Base-by-base conservation (phyloP, 129 eudicot species). In the Lactuca saligna region DNA sequence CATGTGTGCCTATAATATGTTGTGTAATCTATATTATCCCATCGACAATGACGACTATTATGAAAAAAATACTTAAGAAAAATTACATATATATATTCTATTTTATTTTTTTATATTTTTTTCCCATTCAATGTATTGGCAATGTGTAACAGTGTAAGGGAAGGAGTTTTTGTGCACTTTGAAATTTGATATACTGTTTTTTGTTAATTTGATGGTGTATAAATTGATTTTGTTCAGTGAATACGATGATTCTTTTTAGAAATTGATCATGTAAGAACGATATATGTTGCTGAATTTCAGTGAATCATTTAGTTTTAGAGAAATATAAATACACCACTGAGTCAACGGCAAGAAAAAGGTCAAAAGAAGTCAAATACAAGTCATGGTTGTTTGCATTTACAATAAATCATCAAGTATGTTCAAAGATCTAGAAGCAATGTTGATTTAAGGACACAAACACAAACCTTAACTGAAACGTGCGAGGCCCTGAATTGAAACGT, bases 1-100 rank as follows among this genome's bases (percentile, higher is more conserved):
- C 3, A 54, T 49, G 76, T 49, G 65, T 70, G 69, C 59, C 55
- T 75, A 60, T 75, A 75, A 49, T 75, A 64, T 59, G 34, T 37
- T 38, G 29, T 61, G 68, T 71, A 49, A 60, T 25, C 15, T 34
- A 25, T 25, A 25, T 25, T 25, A 25, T 12, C 71, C 12, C 66
- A 65, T 66, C 29, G 69, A 66, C 38, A 51, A 75, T 0, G 61
- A 66, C 11, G 74, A 57, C 54, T 16, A 74, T 64, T 39, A n/a
- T 34, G 17, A 53, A 31, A 4, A 37, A 63, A 25, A 25, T 25
- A 63, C 70, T 73, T 48, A 54, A 5, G 78, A 63, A 37, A 74
- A 65, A 67, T 49, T 68, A 31, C 70, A 59, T 61, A 68, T 61
- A 60, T 68, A 25, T 13, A 68, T 68, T 68, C 61, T 55, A 10